Evolutionary conservation across 768 basidiomycete genomes (phyloP), one percentile per base, ranked within the genome.

Genomic region (Podaxis sp.): DNA sequence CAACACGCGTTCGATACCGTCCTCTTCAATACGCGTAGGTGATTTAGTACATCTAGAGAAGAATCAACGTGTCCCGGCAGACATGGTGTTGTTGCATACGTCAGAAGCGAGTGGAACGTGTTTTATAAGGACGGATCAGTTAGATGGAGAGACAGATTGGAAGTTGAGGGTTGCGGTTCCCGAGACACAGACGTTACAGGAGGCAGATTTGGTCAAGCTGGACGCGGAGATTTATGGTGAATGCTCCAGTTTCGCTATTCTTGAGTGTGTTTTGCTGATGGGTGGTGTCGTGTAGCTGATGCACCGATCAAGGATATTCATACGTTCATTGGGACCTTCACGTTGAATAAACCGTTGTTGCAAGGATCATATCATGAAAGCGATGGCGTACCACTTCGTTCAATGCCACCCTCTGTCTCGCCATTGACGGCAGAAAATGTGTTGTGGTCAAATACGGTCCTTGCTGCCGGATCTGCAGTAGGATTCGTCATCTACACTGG

Each of bases 131-230:
- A 99, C 96, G 1, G 97, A 99, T 73, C 97, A 98, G 69, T 80
- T 99, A 28, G 97, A 99, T 64, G 97, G 97, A 46, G 97, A 99
- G 74, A 99, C 97, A 3, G 97, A 99, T 68, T 98, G 97, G 97
- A 99, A 99, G 72, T 78, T 98, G 52, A 85, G 92, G 3, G 91
- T 97, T 1, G 95, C 96, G 1, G 88, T 96, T 0, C 83, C 89
- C 2, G 82, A 88, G 25, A 90, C 88, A 47, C 95, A 97, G 76
- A 88, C 87, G 65, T 71, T 95, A 55, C 74, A 72, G 11, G 82
- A 81, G 64, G 73, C 70, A 4, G 77, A 78, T 47, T 68, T 82
- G 25, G 83, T 83, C 21, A 85, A 88, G 51, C 73, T 95, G 25
- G 89, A 93, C 63, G 97, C 93, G 0, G 93, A 95, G 65, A 84